phyloP scores from a whole-genome alignment of 2,329 filamentous ascomycete species.

The Alternaria rosae region DNA sequence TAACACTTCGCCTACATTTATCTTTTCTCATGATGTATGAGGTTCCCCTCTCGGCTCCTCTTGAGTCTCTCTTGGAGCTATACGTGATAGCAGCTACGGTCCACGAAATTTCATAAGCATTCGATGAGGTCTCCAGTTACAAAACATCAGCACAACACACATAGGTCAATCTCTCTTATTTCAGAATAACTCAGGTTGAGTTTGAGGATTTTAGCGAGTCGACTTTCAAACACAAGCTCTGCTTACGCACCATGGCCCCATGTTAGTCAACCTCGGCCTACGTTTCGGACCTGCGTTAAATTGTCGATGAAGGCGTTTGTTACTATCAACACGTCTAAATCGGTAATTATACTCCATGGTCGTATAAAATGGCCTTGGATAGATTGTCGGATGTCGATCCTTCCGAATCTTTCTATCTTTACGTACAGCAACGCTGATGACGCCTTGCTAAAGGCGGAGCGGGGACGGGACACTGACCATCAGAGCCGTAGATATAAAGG shows the following conservation, averaged over 20 bases:
- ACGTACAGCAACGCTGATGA: not conserved
- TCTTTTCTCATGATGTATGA: not conserved
- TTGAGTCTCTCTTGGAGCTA: not conserved
- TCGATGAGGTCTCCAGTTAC: not conserved
- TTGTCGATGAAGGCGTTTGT: not conserved
- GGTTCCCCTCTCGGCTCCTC: not conserved
- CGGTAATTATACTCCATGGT: not conserved
- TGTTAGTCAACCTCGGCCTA: conserved; percentile 3
- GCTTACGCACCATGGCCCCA: conserved; percentile 11
- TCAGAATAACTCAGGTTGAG: not conserved
- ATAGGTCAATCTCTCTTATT: not conserved
- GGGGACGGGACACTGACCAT: not conserved
- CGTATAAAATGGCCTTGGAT: not conserved
- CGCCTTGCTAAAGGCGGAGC: not conserved
- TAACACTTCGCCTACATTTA: not conserved
- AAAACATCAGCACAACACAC: no score
- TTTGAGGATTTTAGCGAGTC: not conserved
- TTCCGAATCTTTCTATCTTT: not conserved
- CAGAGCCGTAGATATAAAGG: no score
- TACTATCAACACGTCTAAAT: not conserved
- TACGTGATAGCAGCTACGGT: not conserved
- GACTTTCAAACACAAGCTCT: conserved; percentile 1
- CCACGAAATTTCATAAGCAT: not conserved
- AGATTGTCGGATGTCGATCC: not conserved
- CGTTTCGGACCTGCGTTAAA: not conserved